phyloP scores from a whole-genome alignment of 1,284 basidiomycete genomes.

The Apiotrichum sp. region DNA sequence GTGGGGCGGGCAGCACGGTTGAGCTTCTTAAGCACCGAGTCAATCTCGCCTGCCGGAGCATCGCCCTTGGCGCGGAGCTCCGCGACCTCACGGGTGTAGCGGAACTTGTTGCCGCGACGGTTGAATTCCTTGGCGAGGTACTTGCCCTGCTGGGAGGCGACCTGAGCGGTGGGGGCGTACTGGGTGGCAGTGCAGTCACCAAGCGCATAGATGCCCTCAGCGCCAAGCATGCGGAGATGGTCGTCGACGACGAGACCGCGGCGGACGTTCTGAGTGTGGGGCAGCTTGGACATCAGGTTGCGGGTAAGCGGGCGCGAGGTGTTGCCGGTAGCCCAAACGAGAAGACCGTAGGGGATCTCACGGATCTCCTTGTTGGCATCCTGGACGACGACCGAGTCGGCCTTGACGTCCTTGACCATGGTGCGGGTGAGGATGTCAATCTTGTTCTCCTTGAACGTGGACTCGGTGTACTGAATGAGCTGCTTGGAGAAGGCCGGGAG shows the following conservation, averaged over 20 bases:
- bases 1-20: slow-evolving; percentile 62
- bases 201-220: slow-evolving; percentile 74
- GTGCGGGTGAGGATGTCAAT: slow-evolving; percentile 91
- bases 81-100: slow-evolving; percentile 55
- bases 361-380: slow-evolving; percentile 75
- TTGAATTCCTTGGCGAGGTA: slow-evolving; percentile 81
- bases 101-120: slow-evolving; percentile 71
- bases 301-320: slow-evolving; percentile 74
- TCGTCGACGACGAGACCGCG: slow-evolving; percentile 85
- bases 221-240: slow-evolving; percentile 53
- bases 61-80: slow-evolving; percentile 45
- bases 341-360: slow-evolving; percentile 84
- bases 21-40: slow-evolving; percentile 58
- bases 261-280: slow-evolving; percentile 72
- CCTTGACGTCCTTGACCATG: slow-evolving; percentile 90
- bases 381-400: slow-evolving; percentile 74
- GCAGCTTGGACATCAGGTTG: slow-evolving; percentile 77
- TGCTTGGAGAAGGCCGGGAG: slow-evolving; percentile 95
- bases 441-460: slow-evolving; percentile 92
- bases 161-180: slow-evolving; percentile 89
- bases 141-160: slow-evolving; percentile 85
- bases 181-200: slow-evolving; percentile 87
- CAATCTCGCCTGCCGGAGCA: slow-evolving; percentile 46
- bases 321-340: slow-evolving; percentile 92
- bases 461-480: slow-evolving; percentile 90